Conservation (phyloP, 257 asterid genomes). For the Solanum sparsipilum region DNA sequence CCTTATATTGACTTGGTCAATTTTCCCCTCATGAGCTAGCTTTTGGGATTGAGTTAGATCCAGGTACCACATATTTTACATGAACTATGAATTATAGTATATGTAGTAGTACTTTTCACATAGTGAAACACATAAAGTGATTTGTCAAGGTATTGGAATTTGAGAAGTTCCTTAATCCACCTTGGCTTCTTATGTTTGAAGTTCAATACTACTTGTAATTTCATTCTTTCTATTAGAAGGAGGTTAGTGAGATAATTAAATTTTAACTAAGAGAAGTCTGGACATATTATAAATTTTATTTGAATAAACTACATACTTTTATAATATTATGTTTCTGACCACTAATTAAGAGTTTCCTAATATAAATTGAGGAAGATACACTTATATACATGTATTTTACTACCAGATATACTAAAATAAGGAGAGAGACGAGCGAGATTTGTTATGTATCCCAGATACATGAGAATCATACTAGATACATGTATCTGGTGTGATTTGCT, state of each 20-base stretch:
- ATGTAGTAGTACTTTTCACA: neutral
- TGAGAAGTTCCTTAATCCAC: neutral
- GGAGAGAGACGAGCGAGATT: neutral
- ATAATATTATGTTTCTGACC: too few species aligned
- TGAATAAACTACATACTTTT: too few species aligned
- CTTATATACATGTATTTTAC: too few species aligned
- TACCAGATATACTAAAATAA: too few species aligned
- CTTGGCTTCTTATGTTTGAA: neutral
- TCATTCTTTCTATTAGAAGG: neutral
- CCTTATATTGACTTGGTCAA: too few species aligned
- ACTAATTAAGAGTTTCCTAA: too few species aligned
- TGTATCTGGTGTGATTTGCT: too few species aligned
- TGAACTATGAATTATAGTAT: neutral
- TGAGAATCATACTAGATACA: too few species aligned
- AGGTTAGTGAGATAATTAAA: neutral
- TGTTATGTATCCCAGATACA: neutral
- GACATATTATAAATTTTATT: neutral
- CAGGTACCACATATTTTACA: too few species aligned
- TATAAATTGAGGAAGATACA: too few species aligned
- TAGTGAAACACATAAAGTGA: neutral
- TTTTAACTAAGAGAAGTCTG: neutral
- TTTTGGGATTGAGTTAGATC: too few species aligned
- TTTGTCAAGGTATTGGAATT: neutral
- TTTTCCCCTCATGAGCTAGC: too few species aligned
- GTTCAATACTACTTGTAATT: neutral